A percentile compares a stretch with the other conserved stretches of the same genome.
phyloP scores from a whole-genome alignment of 345 rosid genomes.

The Conringia planisiliqua region DNA sequence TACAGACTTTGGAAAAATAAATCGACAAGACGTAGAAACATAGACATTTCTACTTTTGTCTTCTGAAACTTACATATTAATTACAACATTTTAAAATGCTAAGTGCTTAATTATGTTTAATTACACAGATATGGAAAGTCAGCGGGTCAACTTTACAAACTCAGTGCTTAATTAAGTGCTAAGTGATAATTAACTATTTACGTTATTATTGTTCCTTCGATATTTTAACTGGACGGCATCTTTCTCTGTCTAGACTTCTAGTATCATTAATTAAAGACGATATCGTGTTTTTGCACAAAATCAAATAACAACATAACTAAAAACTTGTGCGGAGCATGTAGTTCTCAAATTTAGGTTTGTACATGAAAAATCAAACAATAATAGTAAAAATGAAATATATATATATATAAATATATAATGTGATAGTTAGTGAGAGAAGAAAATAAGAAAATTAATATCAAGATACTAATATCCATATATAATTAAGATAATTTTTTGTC shows the following conservation, averaged over 20 bases:
- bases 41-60: slow-evolving; percentile 17
- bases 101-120: no score
- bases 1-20: neutral
- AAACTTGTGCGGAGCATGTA: neutral
- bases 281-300: neutral
- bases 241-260: slow-evolving; percentile 20
- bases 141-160: slow-evolving; percentile 36
- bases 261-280: neutral
- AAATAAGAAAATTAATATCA: no score
- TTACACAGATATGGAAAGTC: slow-evolving; percentile 26
- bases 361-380: neutral
- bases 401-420: no score
- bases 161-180: slow-evolving; percentile 22
- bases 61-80: neutral
- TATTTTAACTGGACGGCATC: slow-evolving; percentile 26
- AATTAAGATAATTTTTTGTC: no score
- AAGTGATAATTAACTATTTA: slow-evolving; percentile 19
- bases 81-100: no score
- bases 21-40: neutral
- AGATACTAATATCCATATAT: no score
- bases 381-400: no score
- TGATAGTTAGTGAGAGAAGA: no score
- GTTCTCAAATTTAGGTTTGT: neutral
- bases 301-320: neutral
- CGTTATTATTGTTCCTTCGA: neutral